phyloP scores from a whole-genome alignment of 768 basidiomycete genomes.

The Strobilomyces dryophilus region DNA sequence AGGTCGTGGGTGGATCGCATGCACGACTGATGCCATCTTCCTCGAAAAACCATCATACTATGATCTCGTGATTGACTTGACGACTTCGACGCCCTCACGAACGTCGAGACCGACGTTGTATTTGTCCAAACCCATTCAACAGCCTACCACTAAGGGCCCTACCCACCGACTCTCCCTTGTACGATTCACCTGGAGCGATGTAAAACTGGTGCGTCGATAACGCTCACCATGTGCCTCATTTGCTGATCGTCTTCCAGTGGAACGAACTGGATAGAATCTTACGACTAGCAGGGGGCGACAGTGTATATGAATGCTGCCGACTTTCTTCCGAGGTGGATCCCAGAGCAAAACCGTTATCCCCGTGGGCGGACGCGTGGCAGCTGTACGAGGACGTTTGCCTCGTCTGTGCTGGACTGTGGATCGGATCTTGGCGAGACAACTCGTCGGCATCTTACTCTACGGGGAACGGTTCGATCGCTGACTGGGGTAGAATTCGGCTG shows the following conservation, averaged over 20 bases:
- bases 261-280: slow-evolving; percentile 72
- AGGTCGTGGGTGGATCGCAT: slow-evolving; percentile 81
- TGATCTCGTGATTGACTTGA: slow-evolving; percentile 78
- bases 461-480: slow-evolving; percentile 39
- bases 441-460: slow-evolving; percentile 47
- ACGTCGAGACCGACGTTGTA: slow-evolving; percentile 65
- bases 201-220: slow-evolving; percentile 52
- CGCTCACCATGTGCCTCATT: background rate
- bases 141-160: slow-evolving; percentile 35
- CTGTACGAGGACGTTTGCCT: slow-evolving; percentile 85
- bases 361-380: slow-evolving; percentile 75
- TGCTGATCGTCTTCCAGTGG: slow-evolving; percentile 47
- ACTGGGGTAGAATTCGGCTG: slow-evolving; percentile 55
- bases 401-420: slow-evolving; percentile 80
- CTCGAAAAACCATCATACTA: slow-evolving; percentile 76
- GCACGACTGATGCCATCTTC: slow-evolving; percentile 83
- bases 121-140: slow-evolving; percentile 46
- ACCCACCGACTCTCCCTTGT: slow-evolving; percentile 57
- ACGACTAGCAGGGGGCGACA: slow-evolving; percentile 41
- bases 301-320: slow-evolving; percentile 32
- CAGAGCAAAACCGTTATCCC: slow-evolving; percentile 40
- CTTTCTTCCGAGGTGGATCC: slow-evolving; percentile 26
- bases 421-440: slow-evolving; percentile 57
- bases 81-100: slow-evolving; percentile 58
- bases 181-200: slow-evolving; percentile 81